These are phyloP conservation scores for Cenococcum geophilum DNA, from an alignment of 495 filamentous ascomycete genomes.

Conservation along the genomic window DNA sequence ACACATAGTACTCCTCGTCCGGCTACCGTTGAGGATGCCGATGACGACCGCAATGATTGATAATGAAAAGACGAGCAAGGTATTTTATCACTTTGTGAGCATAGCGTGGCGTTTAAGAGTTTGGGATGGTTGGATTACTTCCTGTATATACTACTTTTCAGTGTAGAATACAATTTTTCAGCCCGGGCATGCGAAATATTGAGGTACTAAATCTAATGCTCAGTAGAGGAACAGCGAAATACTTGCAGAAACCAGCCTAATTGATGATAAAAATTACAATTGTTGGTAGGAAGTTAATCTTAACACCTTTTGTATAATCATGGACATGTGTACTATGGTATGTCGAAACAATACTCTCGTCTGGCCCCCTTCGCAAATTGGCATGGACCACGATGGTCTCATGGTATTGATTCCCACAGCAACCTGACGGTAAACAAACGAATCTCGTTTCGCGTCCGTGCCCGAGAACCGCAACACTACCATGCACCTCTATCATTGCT, in stretches of 20 bases:
- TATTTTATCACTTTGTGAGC: conserved; percentile 4
- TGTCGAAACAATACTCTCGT: not conserved
- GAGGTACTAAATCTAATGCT: too few relatives aligned
- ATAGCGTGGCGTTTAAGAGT: conserved; percentile 28
- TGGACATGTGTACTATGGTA: too few relatives aligned
- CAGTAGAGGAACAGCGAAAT: too few relatives aligned
- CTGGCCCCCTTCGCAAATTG: not conserved
- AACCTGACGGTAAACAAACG: not conserved
- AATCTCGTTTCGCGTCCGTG: not conserved
- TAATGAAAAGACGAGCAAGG: not conserved
- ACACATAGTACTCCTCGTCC: not conserved
- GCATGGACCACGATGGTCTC: too few relatives aligned
- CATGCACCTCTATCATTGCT: not conserved
- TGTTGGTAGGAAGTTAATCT: too few relatives aligned
- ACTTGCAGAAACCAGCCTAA: too few relatives aligned
- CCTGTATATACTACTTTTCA: not conserved
- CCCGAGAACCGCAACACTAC: not conserved
- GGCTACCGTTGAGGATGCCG: conserved; percentile 27
- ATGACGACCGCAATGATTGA: conserved; percentile 15
- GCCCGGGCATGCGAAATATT: not conserved
- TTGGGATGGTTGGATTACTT: not conserved
- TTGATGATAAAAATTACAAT: too few relatives aligned
- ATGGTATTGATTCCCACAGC: too few relatives aligned
- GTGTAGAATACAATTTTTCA: conserved; percentile 3
- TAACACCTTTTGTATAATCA: too few relatives aligned